Base-by-base conservation (phyloP, 2,329 filamentous ascomycete species). In the Calonectria honghensis region DNA sequence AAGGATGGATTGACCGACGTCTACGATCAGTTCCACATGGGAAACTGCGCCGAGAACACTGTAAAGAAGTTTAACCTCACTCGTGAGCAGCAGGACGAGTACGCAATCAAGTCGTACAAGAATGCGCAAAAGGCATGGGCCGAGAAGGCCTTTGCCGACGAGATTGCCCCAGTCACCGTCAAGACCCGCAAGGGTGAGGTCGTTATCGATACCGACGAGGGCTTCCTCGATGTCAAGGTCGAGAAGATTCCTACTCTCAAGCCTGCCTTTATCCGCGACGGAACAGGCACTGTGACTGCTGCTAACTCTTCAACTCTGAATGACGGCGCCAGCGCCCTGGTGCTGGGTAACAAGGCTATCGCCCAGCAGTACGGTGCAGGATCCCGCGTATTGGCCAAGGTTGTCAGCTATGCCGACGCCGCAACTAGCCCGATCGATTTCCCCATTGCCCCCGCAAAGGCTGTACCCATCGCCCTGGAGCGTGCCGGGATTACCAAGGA, bases 1-100 rank as follows among this genome's bases (percentile, higher is more conserved):
- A 97, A 97, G 85, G 97, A 99, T 82, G 97, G 97, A 0, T 87
- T 99, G 75, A 98, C 95, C 88, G 97, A 99, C 83, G 96, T 98
- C 18, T 99, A 98, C 86, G 96, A 98, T 84, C 92, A 98, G 83
- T 94, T 98, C 82, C 97, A 98, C 86, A 99, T 99, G 97, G 97
- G 97, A 54, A 96, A 97, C 80, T 99, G 97, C 83, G 96, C 96
- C 20, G 97, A 99, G 88, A 95, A 94, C 79, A 98, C 96, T 2
- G 97, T 95, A 63, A 98, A 98, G 89, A 96, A 96, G 81, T 91
- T 95, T 85, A 88, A 90, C 1, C 91, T 99, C 76, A 93, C 94
- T 11, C 90, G 97, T 18, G 92, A 98, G 85, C 92, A 94, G 84
- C 97, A 99, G 87, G 97, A 99, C 82, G 90, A 94, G 77, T 98